Conservation (phyloP, 1,284 basidiomycete species). For the Tetrapyrgos nigripes region DNA sequence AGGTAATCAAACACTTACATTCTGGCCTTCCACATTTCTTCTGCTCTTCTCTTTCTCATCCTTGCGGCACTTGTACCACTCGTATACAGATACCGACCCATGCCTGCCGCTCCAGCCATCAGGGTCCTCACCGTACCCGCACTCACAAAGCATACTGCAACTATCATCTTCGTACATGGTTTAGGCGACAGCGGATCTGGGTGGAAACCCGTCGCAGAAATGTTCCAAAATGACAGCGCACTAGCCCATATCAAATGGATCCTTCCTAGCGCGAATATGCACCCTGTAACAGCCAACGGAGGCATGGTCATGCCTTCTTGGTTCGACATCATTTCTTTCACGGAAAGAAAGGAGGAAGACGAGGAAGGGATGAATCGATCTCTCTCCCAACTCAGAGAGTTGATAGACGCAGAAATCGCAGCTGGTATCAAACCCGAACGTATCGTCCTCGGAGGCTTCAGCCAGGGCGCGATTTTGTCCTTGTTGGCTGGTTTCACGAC, state of each 20-base stretch:
- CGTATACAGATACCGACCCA: background rate
- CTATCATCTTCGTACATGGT: conserved; percentile 43
- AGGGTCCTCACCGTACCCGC: conserved; percentile 2
- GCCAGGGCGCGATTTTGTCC: conserved; percentile 83
- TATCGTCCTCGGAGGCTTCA: conserved; percentile 87
- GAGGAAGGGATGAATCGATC: conserved; percentile 77
- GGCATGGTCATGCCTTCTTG: conserved; percentile 77
- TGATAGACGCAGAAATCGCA: conserved; percentile 80
- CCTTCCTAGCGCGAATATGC: conserved; percentile 73
- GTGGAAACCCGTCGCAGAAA: conserved; percentile 80
- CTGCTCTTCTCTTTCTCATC: background rate
- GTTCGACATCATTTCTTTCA: conserved; percentile 81
- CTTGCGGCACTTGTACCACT: background rate
- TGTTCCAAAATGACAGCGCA: conserved; percentile 50
- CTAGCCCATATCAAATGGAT: conserved; percentile 85
- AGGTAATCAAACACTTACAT: too few species aligned
- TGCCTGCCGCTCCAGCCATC: background rate
- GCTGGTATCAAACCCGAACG: conserved; percentile 71
- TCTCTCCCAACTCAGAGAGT: conserved; percentile 62
- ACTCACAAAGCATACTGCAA: conserved; percentile 22
- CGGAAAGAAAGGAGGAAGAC: conserved; percentile 67
- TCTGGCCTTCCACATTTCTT: background rate
- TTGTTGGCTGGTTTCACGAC: conserved; percentile 75
- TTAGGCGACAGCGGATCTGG: conserved; percentile 78
- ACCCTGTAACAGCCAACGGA: conserved; percentile 68